These are phyloP conservation scores for Colletotrichum viniferum DNA, from an alignment of 2,329 filamentous ascomycete genomes.

Conservation along the genomic window DNA sequence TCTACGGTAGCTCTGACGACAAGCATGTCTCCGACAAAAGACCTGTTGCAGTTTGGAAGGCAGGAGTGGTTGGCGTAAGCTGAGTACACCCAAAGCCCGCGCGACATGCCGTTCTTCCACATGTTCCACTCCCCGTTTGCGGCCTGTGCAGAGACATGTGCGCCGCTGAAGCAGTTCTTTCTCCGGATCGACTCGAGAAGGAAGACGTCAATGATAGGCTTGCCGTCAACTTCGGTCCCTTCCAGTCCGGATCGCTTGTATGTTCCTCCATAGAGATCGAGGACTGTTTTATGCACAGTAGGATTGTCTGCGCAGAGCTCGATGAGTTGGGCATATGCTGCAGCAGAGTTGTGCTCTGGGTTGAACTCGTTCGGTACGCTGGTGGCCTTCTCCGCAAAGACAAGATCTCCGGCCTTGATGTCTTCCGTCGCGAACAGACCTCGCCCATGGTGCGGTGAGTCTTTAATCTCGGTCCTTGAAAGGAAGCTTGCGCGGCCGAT, in stretches of 20 bases:
- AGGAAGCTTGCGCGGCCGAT: conserved; percentile 35
- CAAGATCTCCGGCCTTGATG: conserved; percentile 41
- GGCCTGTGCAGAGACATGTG: conserved; percentile 33
- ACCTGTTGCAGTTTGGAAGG: conserved; percentile 32
- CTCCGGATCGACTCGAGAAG: conserved; percentile 43
- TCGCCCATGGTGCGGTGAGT: conserved; percentile 38
- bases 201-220: conserved; percentile 41
- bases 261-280: conserved; percentile 39
- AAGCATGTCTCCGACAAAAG: conserved; percentile 39
- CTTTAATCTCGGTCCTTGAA: conserved; percentile 32
- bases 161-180: conserved; percentile 43
- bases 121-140: conserved; percentile 28
- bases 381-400: conserved; percentile 47
- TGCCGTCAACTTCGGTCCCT: conserved; percentile 35
- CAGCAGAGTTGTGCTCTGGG: conserved; percentile 41
- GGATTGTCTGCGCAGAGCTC: conserved; percentile 44
- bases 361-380: conserved; percentile 47
- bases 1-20: conserved; percentile 38
- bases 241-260: conserved; percentile 35
- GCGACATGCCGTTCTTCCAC: conserved; percentile 23
- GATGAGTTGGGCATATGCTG: conserved; percentile 45
- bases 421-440: conserved; percentile 45
- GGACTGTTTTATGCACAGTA: conserved; percentile 33
- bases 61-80: conserved; percentile 44
- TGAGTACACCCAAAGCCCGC: conserved; percentile 36